phyloP scores from a whole-genome alignment of 257 asterid species.

The Gynochthodes officinalis region DNA sequence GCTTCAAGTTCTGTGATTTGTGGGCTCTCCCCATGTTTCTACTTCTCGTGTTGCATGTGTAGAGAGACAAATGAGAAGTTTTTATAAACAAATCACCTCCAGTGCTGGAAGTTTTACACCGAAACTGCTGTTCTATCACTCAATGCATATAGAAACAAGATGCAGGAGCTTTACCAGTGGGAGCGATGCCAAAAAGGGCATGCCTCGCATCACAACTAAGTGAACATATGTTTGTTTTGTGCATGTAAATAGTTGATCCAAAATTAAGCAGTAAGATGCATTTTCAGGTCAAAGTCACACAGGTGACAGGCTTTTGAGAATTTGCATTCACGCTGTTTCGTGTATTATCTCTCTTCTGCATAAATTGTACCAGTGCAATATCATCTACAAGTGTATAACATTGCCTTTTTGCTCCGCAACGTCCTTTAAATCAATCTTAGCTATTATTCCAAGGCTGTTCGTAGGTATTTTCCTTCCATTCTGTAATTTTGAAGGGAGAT shows the following conservation, averaged over 20 bases:
- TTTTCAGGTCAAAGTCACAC: conserved; percentile 83
- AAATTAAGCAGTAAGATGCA: conserved; percentile 44
- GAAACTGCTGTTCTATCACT: conserved; percentile 14
- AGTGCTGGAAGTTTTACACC: conserved; percentile 14
- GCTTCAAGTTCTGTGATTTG: conserved; percentile 27
- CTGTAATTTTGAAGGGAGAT: background rate
- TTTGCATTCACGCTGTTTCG: conserved; percentile 41
- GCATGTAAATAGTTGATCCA: conserved; percentile 66
- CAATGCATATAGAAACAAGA: conserved; percentile 16
- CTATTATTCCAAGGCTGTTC: conserved; percentile 16
- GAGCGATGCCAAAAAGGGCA: conserved; percentile 53
- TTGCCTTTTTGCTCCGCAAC: conserved; percentile 36
- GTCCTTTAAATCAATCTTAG: conserved; percentile 22
- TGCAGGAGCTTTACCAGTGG: conserved; percentile 43
- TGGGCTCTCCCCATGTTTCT: conserved; percentile 44
- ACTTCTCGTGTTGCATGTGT: conserved; percentile 30
- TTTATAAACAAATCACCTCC: conserved; percentile 7
- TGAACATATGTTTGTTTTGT: conserved; percentile 48
- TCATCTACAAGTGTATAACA: conserved; percentile 53
- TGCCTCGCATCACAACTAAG: conserved; percentile 35
- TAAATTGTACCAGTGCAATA: conserved; percentile 38
- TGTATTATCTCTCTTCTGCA: conserved; percentile 50
- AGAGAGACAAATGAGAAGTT: conserved; percentile 34
- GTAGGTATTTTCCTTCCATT: background rate
- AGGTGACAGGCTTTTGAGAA: conserved; percentile 76